Percentiles rank a stretch among this genome's conserved stretches.
These are phyloP conservation scores for Microbotryomycetes sp. DNA, from an alignment of 1,284 basidiomycete species.

Conservation along the genomic window DNA sequence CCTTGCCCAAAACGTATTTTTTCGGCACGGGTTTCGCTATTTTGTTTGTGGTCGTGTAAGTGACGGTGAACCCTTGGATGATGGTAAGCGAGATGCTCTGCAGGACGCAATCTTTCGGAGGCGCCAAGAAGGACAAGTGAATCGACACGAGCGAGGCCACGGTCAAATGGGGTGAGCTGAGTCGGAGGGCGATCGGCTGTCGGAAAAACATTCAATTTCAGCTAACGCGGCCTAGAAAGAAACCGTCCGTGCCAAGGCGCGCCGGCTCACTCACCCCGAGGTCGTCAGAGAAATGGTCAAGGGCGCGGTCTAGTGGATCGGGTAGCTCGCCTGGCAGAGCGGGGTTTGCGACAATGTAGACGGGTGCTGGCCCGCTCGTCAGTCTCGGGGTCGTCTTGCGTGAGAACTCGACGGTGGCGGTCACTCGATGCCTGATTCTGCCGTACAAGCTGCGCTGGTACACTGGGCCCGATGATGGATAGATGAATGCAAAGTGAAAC, in stretches of 20 bases:
- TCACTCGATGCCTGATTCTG: slow-evolving; percentile 13
- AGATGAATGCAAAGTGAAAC: slow-evolving; percentile 18
- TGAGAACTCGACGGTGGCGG: slow-evolving; percentile 6
- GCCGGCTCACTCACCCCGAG: slow-evolving; percentile 5
- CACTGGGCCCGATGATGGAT: slow-evolving; percentile 14
- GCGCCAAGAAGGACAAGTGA: slow-evolving; percentile 11
- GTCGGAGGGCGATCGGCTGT: slow-evolving; percentile 11
- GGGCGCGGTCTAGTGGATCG: neutral
- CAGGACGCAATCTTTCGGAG: slow-evolving; percentile 14
- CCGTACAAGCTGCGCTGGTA: slow-evolving; percentile 14
- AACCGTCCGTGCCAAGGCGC: too few relatives aligned
- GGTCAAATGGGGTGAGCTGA: slow-evolving; percentile 25
- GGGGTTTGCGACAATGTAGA: slow-evolving; percentile 10
- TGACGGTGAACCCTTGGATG: slow-evolving; percentile 16
- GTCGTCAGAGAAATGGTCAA: neutral
- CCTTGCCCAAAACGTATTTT: slow-evolving; percentile 3
- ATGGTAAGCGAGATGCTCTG: slow-evolving; percentile 3
- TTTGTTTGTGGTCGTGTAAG: slow-evolving; percentile 1
- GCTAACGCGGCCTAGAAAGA: too few relatives aligned
- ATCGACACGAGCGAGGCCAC: slow-evolving; percentile 18
- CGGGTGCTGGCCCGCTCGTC: neutral
- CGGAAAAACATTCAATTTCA: too few relatives aligned
- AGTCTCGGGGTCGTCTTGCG: slow-evolving; percentile 9
- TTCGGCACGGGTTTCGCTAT: neutral
- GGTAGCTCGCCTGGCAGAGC: slow-evolving; percentile 13